Conservation (phyloP, 768 basidiomycete species). For the Tulasnella sp. region DNA sequence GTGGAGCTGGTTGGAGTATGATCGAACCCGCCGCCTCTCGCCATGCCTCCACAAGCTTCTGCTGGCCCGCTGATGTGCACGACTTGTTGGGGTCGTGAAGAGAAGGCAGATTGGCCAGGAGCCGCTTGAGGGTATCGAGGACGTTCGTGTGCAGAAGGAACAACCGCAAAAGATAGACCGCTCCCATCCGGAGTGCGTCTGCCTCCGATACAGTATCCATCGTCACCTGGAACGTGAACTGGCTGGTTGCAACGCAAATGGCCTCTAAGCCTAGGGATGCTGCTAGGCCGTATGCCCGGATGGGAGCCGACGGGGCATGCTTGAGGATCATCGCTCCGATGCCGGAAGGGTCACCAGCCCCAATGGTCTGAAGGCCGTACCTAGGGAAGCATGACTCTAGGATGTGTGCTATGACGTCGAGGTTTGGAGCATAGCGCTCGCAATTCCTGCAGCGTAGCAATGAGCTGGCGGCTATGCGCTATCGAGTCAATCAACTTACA, state of each 20-base stretch:
- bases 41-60: slow-evolving; percentile 14
- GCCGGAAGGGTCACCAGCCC: slow-evolving; percentile 25
- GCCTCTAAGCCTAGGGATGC: slow-evolving; percentile 58
- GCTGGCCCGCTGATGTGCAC: slow-evolving; percentile 11
- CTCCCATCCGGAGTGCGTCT: slow-evolving; percentile 58
- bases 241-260: slow-evolving; percentile 65
- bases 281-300: slow-evolving; percentile 66
- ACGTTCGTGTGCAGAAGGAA: slow-evolving; percentile 80
- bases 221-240: slow-evolving; percentile 64
- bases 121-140: slow-evolving; percentile 68
- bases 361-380: slow-evolving; percentile 52
- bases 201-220: slow-evolving; percentile 63
- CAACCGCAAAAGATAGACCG: slow-evolving; percentile 68
- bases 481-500: neutral
- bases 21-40: slow-evolving; percentile 4
- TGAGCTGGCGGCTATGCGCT: neutral
- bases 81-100: neutral
- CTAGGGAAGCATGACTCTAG: slow-evolving; percentile 44
- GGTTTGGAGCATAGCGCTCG: slow-evolving; percentile 29
- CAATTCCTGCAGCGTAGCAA: neutral
- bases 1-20: neutral
- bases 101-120: slow-evolving; percentile 34
- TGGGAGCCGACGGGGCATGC: slow-evolving; percentile 57
- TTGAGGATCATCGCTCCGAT: slow-evolving; percentile 44
- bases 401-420: slow-evolving; percentile 49